Evolutionary conservation across 768 basidiomycete genomes (phyloP).

Genomic region (Trametes elegans): DNA sequence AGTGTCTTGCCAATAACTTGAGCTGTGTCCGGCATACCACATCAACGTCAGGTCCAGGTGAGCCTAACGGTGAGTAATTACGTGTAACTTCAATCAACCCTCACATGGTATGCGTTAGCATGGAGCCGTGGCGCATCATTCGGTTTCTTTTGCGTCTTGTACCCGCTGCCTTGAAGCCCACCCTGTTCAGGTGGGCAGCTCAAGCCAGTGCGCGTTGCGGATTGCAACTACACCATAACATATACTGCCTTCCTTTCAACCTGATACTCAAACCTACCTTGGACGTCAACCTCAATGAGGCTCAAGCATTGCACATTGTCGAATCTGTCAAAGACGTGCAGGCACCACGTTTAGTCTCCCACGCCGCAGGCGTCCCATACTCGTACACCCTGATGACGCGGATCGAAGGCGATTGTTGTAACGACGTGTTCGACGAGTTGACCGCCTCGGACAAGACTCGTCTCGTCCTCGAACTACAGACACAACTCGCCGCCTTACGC

Average conservation of each 20-base stretch:
- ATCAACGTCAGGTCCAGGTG: too few relatives aligned
- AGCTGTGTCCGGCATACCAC: too few relatives aligned
- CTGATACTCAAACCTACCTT: not conserved
- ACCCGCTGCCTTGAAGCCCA: not conserved
- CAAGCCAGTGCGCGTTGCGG: not conserved
- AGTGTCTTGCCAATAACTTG: too few relatives aligned
- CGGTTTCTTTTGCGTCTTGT: too few relatives aligned
- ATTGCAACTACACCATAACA: not conserved
- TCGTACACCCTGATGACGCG: conserved; percentile 11
- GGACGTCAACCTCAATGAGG: not conserved
- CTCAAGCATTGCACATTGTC: not conserved
- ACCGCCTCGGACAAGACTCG: conserved; percentile 9
- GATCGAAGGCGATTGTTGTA: conserved; percentile 15
- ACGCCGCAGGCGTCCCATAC: not conserved
- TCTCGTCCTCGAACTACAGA: not conserved
- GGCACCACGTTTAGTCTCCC: conserved; percentile 11
- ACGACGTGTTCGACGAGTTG: conserved; percentile 10
- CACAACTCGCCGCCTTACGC: not conserved
- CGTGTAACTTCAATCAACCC: too few relatives aligned
- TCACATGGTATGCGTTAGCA: too few relatives aligned
- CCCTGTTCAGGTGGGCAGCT: not conserved
- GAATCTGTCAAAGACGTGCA: not conserved
- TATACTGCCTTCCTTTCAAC: not conserved
- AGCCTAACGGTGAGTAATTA: too few relatives aligned
- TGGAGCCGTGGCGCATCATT: too few relatives aligned